phyloP scores from a whole-genome alignment of 1,284 basidiomycete species.

The Coniferiporia sulphurascens region DNA sequence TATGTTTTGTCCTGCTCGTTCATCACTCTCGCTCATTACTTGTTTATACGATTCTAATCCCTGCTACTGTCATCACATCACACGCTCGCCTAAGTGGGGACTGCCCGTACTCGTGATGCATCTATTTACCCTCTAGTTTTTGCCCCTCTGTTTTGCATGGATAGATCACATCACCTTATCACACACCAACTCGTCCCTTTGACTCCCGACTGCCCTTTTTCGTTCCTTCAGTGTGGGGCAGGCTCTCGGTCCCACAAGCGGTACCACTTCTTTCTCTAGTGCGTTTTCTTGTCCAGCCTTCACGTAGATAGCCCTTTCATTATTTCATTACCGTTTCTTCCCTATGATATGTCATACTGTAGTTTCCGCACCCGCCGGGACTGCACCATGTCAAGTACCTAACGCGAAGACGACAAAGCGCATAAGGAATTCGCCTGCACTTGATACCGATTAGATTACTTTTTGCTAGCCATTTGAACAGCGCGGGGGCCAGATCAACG shows the following conservation, averaged over 20 bases:
- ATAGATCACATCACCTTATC: neutral
- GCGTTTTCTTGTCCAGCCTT: neutral
- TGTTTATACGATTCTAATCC: neutral
- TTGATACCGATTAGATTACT: neutral
- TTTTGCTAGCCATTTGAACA: neutral
- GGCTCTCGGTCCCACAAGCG: neutral
- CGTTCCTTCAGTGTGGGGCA: neutral
- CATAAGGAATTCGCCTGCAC: neutral
- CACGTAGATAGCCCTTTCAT: slow-evolving; percentile 4
- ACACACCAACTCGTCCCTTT: neutral
- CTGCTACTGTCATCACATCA: neutral
- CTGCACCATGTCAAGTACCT: slow-evolving; percentile 1
- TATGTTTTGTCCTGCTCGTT: neutral
- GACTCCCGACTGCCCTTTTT: no score
- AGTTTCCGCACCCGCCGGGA: slow-evolving; percentile 6
- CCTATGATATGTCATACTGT: slow-evolving; percentile 13
- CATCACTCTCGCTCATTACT: neutral
- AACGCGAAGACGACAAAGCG: neutral
- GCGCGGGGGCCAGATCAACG: no score
- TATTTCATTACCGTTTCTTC: neutral
- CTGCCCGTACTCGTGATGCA: neutral
- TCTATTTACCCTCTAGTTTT: neutral
- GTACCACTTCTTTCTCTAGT: neutral
- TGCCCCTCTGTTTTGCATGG: neutral
- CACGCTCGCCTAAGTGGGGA: neutral